Evolutionary conservation across 768 basidiomycete species (phyloP), one percentile per base, ranked within the genome.

Genomic region (Pleurotus pulmonarius): DNA sequence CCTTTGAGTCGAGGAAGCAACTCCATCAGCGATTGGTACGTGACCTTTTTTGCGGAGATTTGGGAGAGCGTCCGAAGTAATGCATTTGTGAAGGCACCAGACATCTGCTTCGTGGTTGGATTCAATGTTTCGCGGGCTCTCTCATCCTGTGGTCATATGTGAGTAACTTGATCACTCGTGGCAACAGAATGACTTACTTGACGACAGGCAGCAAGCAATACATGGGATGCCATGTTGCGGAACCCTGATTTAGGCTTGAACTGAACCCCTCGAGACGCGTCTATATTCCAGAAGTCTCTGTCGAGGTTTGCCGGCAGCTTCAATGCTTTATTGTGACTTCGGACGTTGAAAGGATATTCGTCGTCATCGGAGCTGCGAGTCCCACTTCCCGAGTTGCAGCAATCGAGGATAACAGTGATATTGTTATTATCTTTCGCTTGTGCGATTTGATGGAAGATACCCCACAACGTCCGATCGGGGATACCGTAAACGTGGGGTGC

Each of bases 341-440:
- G 15, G 20, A 43, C 15, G n/a, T 43, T 43, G 20, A 20, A 20
- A 29, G 29, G 8, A 29, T 9, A 9, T 29, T 29, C 29, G 8
- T 8, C 29, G 2, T 29, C 29, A 29, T 29, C 29, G 15, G n/a
- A n/a, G 20, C 41, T 20, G 20, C 41, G 41, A n/a, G 41, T 43
- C 7, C 41, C 41, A 43, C 41, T 43, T 9, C 41, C 41, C 11
- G 57, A 58, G 38, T 58, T 37, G 22, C 57, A 58, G n/a, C n/a
- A 52, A 44, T 58, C 57, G 5, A 58, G 11, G n/a, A 58, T 58
- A 16, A 26, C 37, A 6, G 38, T 49, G 52, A 58, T 49, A 29
- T 53, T 55, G 26, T 58, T 58, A n/a, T 58, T 54, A 8, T 49
- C 49, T 34, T 58, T 58, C 11, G 37, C 37, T 8, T n/a, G 15